A percentile compares a stretch with the other conserved stretches of the same genome.
These are phyloP conservation scores for Marasmius tenuissimus DNA, from an alignment of 1,284 basidiomycete species.

Conservation along the genomic window DNA sequence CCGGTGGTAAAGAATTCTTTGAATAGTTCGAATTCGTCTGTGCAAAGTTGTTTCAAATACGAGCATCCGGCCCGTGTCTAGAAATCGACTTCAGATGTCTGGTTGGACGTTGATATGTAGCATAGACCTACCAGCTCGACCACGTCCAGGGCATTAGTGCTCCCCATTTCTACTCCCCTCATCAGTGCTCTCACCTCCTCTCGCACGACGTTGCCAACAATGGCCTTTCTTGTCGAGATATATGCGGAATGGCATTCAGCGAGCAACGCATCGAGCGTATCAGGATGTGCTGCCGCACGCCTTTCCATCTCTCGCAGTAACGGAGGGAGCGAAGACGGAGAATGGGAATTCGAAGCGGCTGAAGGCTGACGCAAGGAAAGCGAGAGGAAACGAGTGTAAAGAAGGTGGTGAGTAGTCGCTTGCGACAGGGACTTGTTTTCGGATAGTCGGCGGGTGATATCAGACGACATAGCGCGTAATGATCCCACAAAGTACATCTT, in stretches of 20 bases:
- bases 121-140: slow-evolving; percentile 72
- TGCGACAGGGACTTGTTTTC: slow-evolving; percentile 84
- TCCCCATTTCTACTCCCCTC: slow-evolving; percentile 71
- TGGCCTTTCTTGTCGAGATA: slow-evolving; percentile 66
- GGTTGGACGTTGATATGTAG: not conserved
- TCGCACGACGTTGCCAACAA: slow-evolving; percentile 69
- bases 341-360: not conserved
- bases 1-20: slow-evolving; percentile 85
- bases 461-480: slow-evolving; percentile 70
- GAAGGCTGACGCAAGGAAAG: slow-evolving; percentile 44
- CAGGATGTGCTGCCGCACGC: slow-evolving; percentile 67
- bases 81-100: slow-evolving; percentile 4
- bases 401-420: slow-evolving; percentile 63
- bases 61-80: slow-evolving; percentile 88
- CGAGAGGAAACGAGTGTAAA: slow-evolving; percentile 85
- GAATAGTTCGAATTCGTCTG: slow-evolving; percentile 85
- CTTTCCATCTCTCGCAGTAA: slow-evolving; percentile 84
- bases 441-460: slow-evolving; percentile 70
- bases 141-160: slow-evolving; percentile 61
- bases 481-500: slow-evolving; percentile 92
- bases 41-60: slow-evolving; percentile 87
- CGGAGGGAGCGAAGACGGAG: slow-evolving; percentile 57
- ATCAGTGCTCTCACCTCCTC: slow-evolving; percentile 85
- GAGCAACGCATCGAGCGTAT: slow-evolving; percentile 76
- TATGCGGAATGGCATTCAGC: slow-evolving; percentile 85